A percentile compares a stretch with the other conserved stretches of the same genome.
phyloP scores from a whole-genome alignment of 2,329 filamentous ascomycete genomes.

The Venturia effusa region DNA sequence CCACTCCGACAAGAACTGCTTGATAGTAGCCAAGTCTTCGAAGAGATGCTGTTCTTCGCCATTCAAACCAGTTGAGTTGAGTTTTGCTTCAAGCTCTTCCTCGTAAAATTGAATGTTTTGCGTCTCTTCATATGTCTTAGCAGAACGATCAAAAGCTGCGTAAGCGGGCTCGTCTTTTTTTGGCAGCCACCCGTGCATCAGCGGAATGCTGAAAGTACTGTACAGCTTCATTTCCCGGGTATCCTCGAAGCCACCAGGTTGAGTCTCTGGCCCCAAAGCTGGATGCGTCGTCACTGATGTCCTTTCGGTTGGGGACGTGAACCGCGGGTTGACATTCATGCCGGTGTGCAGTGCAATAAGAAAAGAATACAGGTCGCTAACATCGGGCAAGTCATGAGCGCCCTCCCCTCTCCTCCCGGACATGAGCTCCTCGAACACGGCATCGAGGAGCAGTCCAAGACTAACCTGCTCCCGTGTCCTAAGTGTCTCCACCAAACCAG shows the following conservation, averaged over 20 bases:
- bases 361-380: conserved; percentile 79
- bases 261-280: conserved; percentile 25
- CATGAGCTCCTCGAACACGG: conserved; percentile 88
- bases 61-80: conserved; percentile 51
- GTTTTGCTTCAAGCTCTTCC: conserved; percentile 75
- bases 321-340: conserved; percentile 95
- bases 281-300: conserved; percentile 21
- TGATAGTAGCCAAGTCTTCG: conserved; percentile 75
- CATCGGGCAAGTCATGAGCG: conserved; percentile 62
- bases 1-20: conserved; percentile 66
- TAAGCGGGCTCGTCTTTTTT: conserved; percentile 54
- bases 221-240: conserved; percentile 88
- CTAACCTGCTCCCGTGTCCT: conserved; percentile 78
- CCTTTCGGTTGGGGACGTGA: conserved; percentile 36
- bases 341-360: conserved; percentile 83
- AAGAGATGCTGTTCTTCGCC: conserved; percentile 67
- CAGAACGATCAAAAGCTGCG: conserved; percentile 60
- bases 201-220: conserved; percentile 72
- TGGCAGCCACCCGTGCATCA: conserved; percentile 91
- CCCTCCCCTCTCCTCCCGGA: conserved; percentile 58
- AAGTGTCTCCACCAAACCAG: conserved; percentile 67
- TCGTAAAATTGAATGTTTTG: conserved; percentile 82
- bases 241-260: conserved; percentile 70
- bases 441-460: conserved; percentile 72
- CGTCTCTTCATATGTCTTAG: conserved; percentile 80